phyloP scores from a whole-genome alignment of 768 basidiomycete species.

The Cubamyces lactineus region DNA sequence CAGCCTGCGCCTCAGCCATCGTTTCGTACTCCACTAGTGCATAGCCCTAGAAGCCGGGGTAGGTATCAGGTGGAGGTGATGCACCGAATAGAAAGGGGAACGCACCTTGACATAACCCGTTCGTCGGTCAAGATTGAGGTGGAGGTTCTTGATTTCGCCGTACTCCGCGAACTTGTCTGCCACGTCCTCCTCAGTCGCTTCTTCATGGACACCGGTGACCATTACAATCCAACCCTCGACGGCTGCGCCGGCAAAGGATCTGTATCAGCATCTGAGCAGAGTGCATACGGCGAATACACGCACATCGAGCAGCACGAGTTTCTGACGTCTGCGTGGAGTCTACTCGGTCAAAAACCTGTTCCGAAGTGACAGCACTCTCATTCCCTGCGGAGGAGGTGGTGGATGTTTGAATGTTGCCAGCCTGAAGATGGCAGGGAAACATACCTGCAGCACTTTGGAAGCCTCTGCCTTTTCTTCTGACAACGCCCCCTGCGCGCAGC shows the following conservation, averaged over 20 bases:
- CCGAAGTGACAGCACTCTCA: slow-evolving; percentile 59
- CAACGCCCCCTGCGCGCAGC: slow-evolving; percentile 63
- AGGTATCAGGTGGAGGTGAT: not conserved
- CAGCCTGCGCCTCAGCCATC: slow-evolving; percentile 90
- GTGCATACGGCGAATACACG: slow-evolving; percentile 38
- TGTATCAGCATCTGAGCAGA: slow-evolving; percentile 4
- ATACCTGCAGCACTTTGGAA: slow-evolving; percentile 72
- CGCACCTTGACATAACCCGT: slow-evolving; percentile 98
- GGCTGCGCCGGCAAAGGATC: slow-evolving; percentile 51
- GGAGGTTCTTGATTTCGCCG: slow-evolving; percentile 97
- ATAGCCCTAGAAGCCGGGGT: slow-evolving; percentile 72
- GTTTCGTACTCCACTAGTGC: slow-evolving; percentile 98
- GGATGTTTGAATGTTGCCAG: slow-evolving; percentile 1
- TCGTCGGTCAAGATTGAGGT: slow-evolving; percentile 93
- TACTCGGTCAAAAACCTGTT: slow-evolving; percentile 80
- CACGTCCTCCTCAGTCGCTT: slow-evolving; percentile 96
- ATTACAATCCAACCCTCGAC: slow-evolving; percentile 99
- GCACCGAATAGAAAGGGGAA: not conserved
- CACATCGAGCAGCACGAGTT: slow-evolving; percentile 85
- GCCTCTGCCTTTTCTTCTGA: slow-evolving; percentile 81
- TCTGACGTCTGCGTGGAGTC: slow-evolving; percentile 72
- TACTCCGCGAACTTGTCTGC: slow-evolving; percentile 96
- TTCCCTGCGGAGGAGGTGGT: slow-evolving; percentile 42
- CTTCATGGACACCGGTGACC: slow-evolving; percentile 96
- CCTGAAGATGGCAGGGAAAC: slow-evolving; percentile 23